These are phyloP conservation scores for Suillus subluteus DNA, from an alignment of 768 basidiomycete genomes.

Conservation along the genomic window DNA sequence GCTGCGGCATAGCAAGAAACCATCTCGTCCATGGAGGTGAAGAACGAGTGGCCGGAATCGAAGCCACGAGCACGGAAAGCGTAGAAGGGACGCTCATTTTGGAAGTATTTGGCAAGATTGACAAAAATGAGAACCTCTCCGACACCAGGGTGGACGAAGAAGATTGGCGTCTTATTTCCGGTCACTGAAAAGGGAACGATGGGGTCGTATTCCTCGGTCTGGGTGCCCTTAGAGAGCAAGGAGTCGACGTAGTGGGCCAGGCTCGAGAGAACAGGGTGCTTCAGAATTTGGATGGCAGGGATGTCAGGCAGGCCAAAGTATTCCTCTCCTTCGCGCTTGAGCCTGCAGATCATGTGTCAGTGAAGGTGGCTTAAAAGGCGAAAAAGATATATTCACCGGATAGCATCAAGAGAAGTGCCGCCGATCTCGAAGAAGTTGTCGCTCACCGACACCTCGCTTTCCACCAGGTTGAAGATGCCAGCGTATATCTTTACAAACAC, in stretches of 20 bases:
- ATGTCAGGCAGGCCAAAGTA: conserved; percentile 36
- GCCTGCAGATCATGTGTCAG: conserved; percentile 7
- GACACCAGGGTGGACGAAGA: conserved; percentile 42
- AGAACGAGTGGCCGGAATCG: conserved; percentile 35
- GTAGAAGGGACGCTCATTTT: conserved; percentile 42
- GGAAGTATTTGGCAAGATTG: conserved; percentile 44
- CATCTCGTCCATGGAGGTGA: conserved; percentile 37
- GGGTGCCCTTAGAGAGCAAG: conserved; percentile 27
- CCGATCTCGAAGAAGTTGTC: conserved; percentile 46
- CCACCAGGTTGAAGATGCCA: conserved; percentile 33
- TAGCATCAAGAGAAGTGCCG: conserved; percentile 45
- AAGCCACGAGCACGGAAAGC: conserved; percentile 44
- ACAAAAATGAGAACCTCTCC: conserved; percentile 46
- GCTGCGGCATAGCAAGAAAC: conserved; percentile 34
- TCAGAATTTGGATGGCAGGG: conserved; percentile 42
- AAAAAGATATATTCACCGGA: conserved; percentile 16
- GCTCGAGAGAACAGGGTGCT: conserved; percentile 33
- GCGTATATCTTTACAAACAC: conserved; percentile 34
- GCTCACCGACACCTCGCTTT: conserved; percentile 27
- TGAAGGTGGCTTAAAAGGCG: not conserved
- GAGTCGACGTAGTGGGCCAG: conserved; percentile 36
- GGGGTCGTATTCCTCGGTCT: no score
- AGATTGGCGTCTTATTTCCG: conserved; percentile 33
- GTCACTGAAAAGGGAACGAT: conserved; percentile 16
- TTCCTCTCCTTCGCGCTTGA: conserved; percentile 32